A percentile compares a stretch with the other conserved stretches of the same genome.
Conservation (phyloP, 2,329 filamentous ascomycete species). For the Pseudocercospora crystallina region DNA sequence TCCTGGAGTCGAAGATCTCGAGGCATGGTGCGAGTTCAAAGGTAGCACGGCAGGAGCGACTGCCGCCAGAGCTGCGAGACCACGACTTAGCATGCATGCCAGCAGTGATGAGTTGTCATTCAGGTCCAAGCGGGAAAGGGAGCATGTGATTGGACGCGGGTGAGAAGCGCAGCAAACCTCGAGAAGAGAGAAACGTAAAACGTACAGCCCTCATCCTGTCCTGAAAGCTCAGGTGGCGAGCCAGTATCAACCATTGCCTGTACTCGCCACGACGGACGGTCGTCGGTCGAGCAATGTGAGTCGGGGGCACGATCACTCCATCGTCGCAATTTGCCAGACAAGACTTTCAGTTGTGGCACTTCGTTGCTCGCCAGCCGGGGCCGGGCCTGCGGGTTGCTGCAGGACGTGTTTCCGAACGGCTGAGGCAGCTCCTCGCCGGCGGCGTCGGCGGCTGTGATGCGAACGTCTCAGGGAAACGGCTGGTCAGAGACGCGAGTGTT, state of each 20-base stretch:
- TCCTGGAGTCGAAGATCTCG: conserved; percentile 25
- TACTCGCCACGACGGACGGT: background rate
- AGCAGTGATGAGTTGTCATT: too few relatives aligned
- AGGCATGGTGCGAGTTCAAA: conserved; percentile 28
- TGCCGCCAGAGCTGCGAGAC: too few relatives aligned
- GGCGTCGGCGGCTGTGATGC: too few relatives aligned
- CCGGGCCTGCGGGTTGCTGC: too few relatives aligned
- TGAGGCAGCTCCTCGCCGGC: too few relatives aligned
- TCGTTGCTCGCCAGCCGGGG: too few relatives aligned
- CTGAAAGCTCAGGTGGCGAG: conserved; percentile 22
- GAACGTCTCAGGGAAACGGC: too few relatives aligned
- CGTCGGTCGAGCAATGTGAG: background rate
- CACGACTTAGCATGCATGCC: too few relatives aligned
- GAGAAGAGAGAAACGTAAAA: conserved; percentile 15
- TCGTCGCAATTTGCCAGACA: conserved; percentile 23
- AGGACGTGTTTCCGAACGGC: too few relatives aligned
- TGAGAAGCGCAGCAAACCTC: conserved; percentile 19
- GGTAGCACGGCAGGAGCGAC: conserved; percentile 25
- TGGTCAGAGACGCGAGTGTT: too few relatives aligned
- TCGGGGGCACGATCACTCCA: conserved; percentile 14
- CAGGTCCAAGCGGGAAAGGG: conserved; percentile 18
- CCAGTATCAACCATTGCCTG: conserved; percentile 28
- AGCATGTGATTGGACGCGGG: conserved; percentile 25
- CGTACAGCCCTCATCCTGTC: conserved; percentile 25
- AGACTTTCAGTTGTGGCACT: background rate